phyloP scores from a whole-genome alignment of 1,284 basidiomycete species.

The Fistulina hepatica region DNA sequence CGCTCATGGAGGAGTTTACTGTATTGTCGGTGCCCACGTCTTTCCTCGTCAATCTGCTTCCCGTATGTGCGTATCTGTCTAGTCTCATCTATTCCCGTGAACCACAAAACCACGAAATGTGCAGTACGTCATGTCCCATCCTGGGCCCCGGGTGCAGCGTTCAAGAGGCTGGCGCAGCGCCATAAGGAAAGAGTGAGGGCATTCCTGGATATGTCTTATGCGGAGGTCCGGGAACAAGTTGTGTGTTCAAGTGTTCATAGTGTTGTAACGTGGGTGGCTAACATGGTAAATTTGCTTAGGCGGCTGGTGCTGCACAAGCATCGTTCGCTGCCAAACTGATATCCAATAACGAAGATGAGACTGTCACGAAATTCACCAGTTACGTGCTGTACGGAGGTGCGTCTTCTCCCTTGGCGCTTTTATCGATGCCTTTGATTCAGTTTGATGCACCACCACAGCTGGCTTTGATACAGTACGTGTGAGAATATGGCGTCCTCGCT shows the following conservation, averaged over 20 bases:
- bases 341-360: slow-evolving; percentile 1
- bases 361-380: slow-evolving; percentile 17
- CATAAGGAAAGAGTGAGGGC: slow-evolving; percentile 23
- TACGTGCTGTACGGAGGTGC: slow-evolving; percentile 18
- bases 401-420: not conserved
- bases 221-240: slow-evolving; percentile 32
- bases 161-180: slow-evolving; percentile 24
- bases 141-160: slow-evolving; percentile 1
- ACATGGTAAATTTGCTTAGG: not conserved
- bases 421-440: slow-evolving; percentile 2
- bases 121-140: slow-evolving; percentile 31
- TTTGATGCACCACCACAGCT: slow-evolving; percentile 5
- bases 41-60: slow-evolving; percentile 31
- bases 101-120: slow-evolving; percentile 6
- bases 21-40: slow-evolving; percentile 25
- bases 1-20: slow-evolving; percentile 29
- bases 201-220: slow-evolving; percentile 23
- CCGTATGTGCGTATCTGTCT: slow-evolving; percentile 21
- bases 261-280: not conserved
- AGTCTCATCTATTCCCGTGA: not conserved
- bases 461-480: slow-evolving; percentile 15
- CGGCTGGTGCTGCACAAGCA: not conserved
- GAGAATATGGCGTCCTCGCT: not conserved
- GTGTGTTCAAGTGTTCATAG: slow-evolving; percentile 16
- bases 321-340: not conserved